Percentiles rank a stretch among this genome's conserved stretches.
These are phyloP conservation scores for Mollisia scopiformis DNA, from an alignment of 2,329 filamentous ascomycete genomes.

Conservation along the genomic window DNA sequence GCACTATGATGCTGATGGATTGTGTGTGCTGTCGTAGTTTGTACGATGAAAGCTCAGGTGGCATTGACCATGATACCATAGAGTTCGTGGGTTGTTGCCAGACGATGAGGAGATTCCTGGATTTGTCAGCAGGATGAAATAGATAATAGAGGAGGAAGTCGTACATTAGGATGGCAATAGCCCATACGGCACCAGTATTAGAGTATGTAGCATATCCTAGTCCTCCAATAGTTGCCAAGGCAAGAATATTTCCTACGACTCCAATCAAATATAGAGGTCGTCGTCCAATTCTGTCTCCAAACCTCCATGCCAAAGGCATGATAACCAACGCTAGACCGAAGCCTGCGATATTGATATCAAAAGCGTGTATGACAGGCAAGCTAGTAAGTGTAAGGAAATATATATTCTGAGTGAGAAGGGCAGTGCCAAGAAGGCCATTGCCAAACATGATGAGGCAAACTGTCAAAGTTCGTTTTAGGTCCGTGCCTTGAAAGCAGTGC, in stretches of 20 bases:
- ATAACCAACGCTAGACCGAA: constrained; percentile 22
- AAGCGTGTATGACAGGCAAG: constrained; percentile 27
- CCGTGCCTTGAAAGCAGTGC: constrained; percentile 40
- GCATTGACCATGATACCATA: constrained; percentile 22
- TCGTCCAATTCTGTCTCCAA: constrained; percentile 37
- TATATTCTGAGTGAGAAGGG: constrained; percentile 28
- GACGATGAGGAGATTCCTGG: constrained; percentile 27
- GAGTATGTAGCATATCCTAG: constrained; percentile 14
- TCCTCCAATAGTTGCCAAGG: constrained; percentile 20
- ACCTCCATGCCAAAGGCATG: constrained; percentile 21
- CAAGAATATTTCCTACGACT: constrained; percentile 19
- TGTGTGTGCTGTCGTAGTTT: constrained; percentile 26
- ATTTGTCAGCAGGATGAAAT: neutral
- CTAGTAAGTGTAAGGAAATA: constrained; percentile 26
- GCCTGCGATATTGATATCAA: constrained; percentile 25
- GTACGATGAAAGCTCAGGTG: constrained; percentile 26
- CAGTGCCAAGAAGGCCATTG: constrained; percentile 37
- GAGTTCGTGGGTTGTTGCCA: constrained; percentile 24
- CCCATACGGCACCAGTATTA: constrained; percentile 18
- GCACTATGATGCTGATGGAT: constrained; percentile 20
- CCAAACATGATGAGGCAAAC: constrained; percentile 39
- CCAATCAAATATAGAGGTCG: constrained; percentile 38
- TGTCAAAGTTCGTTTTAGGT: constrained; percentile 41
- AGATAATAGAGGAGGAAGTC: neutral
- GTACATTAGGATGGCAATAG: constrained; percentile 23